A percentile compares a stretch with the other conserved stretches of the same genome.
Evolutionary conservation across 2,329 filamentous ascomycete species (phyloP).

Genomic region (Stemphylium lycopersici): DNA sequence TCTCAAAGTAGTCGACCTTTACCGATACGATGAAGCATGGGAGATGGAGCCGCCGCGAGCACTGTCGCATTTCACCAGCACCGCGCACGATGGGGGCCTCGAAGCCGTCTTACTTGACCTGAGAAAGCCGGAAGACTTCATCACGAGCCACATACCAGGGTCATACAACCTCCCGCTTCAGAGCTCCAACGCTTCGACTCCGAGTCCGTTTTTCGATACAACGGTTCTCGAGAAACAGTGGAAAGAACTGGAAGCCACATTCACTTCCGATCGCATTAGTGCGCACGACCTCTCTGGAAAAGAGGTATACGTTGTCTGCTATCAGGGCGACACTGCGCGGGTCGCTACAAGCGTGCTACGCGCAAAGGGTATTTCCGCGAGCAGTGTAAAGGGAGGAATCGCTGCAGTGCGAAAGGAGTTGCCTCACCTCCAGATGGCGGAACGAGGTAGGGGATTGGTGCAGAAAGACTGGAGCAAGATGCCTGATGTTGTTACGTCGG

Average conservation of each 20-base stretch:
- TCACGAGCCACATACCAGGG: slow-evolving; percentile 22
- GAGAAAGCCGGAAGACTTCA: slow-evolving; percentile 26
- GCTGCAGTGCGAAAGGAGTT: slow-evolving; percentile 15
- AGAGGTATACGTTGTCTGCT: slow-evolving; percentile 26
- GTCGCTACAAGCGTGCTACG: slow-evolving; percentile 29
- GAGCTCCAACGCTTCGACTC: slow-evolving; percentile 14
- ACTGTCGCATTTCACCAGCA: slow-evolving; percentile 17
- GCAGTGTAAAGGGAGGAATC: slow-evolving; percentile 26
- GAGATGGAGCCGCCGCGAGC: slow-evolving; percentile 20
- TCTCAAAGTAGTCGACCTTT: slow-evolving; percentile 23
- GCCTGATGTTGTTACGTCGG: neutral
- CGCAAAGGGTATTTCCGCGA: slow-evolving; percentile 20
- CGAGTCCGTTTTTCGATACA: slow-evolving; percentile 25
- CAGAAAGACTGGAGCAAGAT: slow-evolving; percentile 13
- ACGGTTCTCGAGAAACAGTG: slow-evolving; percentile 24
- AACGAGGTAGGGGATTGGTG: slow-evolving; percentile 3
- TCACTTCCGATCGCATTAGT: slow-evolving; percentile 23
- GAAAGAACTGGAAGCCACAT: slow-evolving; percentile 25
- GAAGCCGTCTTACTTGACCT: slow-evolving; percentile 20
- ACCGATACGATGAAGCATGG: slow-evolving; percentile 33
- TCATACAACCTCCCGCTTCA: slow-evolving; percentile 29
- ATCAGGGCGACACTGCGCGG: slow-evolving; percentile 25
- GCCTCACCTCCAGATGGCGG: slow-evolving; percentile 17
- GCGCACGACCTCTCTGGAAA: slow-evolving; percentile 26
- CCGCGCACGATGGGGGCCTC: neutral